Evolutionary conservation across 2,329 filamentous ascomycete species (phyloP).

Genomic region (Sclerotinia nivalis): DNA sequence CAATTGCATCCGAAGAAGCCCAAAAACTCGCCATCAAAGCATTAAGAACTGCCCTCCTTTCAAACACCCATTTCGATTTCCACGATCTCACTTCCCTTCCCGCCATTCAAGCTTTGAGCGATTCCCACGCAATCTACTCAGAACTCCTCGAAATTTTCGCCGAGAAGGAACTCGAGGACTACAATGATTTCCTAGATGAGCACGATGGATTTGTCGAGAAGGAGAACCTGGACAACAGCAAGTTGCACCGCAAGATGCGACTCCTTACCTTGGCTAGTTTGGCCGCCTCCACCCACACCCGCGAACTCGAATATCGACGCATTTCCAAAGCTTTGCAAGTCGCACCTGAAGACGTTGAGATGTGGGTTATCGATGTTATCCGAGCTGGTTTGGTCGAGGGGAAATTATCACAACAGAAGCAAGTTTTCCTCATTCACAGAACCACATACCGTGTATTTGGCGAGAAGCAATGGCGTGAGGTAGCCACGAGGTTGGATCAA

Average conservation of each 20-base stretch:
- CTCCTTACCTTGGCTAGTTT: slow-evolving; percentile 90
- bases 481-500: slow-evolving; percentile 84
- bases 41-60: slow-evolving; percentile 65
- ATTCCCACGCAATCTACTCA: slow-evolving; percentile 81
- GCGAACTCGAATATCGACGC: slow-evolving; percentile 83
- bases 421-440: slow-evolving; percentile 93
- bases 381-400: slow-evolving; percentile 93
- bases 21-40: slow-evolving; percentile 65
- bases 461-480: slow-evolving; percentile 97
- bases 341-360: slow-evolving; percentile 81
- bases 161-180: slow-evolving; percentile 91
- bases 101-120: slow-evolving; percentile 81
- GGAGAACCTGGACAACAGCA: slow-evolving; percentile 68
- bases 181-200: slow-evolving; percentile 92
- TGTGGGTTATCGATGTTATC: slow-evolving; percentile 99
- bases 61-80: slow-evolving; percentile 70
- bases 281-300: slow-evolving; percentile 77
- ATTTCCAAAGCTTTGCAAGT: slow-evolving; percentile 87
- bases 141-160: slow-evolving; percentile 95
- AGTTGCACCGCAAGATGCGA: slow-evolving; percentile 91
- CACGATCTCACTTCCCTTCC: slow-evolving; percentile 69
- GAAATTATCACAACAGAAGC: slow-evolving; percentile 89
- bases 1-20: slow-evolving; percentile 59
- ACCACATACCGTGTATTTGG: slow-evolving; percentile 96
- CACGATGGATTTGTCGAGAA: slow-evolving; percentile 83